Base-by-base conservation (phyloP, 1,284 basidiomycete genomes). In the Paramarasmius palmivorus region DNA sequence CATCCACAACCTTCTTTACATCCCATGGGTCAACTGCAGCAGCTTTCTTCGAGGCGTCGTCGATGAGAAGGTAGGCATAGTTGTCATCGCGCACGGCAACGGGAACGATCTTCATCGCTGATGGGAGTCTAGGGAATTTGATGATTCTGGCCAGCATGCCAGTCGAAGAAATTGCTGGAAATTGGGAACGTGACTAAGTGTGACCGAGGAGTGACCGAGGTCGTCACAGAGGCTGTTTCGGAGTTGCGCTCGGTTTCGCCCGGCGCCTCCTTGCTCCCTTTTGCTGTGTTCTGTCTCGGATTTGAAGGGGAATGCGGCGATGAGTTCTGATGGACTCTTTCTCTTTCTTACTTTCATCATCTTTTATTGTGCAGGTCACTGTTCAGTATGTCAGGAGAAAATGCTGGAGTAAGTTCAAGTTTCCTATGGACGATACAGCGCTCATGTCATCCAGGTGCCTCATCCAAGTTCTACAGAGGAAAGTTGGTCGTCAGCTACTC, bases 51-150 rank as follows among this genome's bases (percentile, higher is more conserved):
- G 83, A 77, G 0, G 73, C 64, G 45, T 89, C 83, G 69, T 94
- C 93, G 57, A 93, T 73, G 69, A 95, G 73, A 36, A 95, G 80
- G 69, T 95, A 96, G 50, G 92, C 91, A 70, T 95, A 95, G 70
- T 96, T 95, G 68, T 95, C 91, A 25, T 83, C 75, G 57, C 88
- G 81, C 46, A 93, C 89, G 38, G 85, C 88, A 4, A 93, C 81
- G 1, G 91, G 84, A 17, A 91, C 70, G 65, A 93, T 77, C 65
- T 83, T 82, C 90, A 93, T 92, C 37, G 58, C 36, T 34, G 35
- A 37, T 25, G 47, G 32, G n/a, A 50, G 42, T 46, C 44, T 23
- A 15, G 44, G 44, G 25, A 46, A 46, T 15, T 46, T 46, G 44
- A 46, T 26, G 4, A 29, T 46, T n/a, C 10, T 23, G 23, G 25